Evolutionary conservation across 495 filamentous ascomycete species (phyloP).

Genomic region (Aspergillus baeticus): DNA sequence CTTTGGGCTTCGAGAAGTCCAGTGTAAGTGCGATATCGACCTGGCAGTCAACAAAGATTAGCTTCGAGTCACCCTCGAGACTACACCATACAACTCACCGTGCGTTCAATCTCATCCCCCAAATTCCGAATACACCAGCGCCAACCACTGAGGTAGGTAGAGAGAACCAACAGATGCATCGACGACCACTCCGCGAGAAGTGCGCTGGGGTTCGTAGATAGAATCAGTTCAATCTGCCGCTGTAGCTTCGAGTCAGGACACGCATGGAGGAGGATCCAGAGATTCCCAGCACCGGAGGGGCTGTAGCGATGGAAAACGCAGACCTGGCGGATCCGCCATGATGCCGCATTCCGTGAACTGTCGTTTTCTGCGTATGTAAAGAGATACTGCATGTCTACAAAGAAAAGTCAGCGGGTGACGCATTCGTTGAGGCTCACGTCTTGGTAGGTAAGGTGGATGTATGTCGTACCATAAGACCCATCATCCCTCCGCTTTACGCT

Average conservation of each 20-base stretch:
- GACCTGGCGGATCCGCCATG: slow-evolving; percentile 18
- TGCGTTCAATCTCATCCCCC: slow-evolving; percentile 9
- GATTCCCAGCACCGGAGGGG: slow-evolving; percentile 6
- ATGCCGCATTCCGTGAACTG: background rate
- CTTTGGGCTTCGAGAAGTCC: background rate
- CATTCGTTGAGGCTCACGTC: no score
- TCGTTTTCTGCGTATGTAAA: background rate
- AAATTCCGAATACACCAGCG: slow-evolving; percentile 14
- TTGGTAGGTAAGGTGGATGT: no score
- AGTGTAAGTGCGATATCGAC: slow-evolving; percentile 11
- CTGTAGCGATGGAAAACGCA: slow-evolving; percentile 17
- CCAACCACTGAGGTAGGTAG: slow-evolving; percentile 10
- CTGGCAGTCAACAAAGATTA: background rate
- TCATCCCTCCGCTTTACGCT: slow-evolving; percentile 11
- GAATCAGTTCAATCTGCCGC: slow-evolving; percentile 1
- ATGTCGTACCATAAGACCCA: slow-evolving; percentile 13
- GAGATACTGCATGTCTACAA: no score
- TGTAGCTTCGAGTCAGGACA: slow-evolving; percentile 7
- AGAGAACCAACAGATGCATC: slow-evolving; percentile 5
- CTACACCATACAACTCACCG: background rate
- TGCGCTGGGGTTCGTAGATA: background rate
- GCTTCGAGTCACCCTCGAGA: no score
- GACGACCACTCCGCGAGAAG: background rate
- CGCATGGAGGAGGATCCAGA: slow-evolving; percentile 20
- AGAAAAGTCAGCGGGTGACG: no score